Percentiles rank a stretch among this genome's conserved stretches.
Conservation (phyloP, 805 yeast species). For the Pichia scutulata region DNA sequence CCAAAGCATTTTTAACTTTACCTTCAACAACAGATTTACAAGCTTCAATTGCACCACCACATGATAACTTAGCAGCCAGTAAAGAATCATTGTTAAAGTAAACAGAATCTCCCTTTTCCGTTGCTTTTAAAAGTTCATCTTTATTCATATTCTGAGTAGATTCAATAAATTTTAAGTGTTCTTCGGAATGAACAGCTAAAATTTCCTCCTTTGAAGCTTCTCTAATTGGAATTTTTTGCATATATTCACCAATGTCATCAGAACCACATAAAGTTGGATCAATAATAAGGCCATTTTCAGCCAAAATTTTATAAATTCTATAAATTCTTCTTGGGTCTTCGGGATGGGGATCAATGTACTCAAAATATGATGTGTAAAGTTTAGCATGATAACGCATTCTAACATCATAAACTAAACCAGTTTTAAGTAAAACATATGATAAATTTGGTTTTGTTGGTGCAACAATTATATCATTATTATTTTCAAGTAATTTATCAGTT, state of each 20-base stretch:
- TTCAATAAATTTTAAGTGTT: conserved; percentile 68
- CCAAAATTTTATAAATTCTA: conserved; percentile 84
- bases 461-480: conserved; percentile 3
- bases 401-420: conserved; percentile 94
- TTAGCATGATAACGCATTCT: conserved; percentile 97
- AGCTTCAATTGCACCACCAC: conserved; percentile 97
- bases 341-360: conserved; percentile 97
- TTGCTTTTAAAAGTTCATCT: conserved; percentile 68
- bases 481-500: not conserved
- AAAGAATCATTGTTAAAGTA: conserved; percentile 88
- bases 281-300: conserved; percentile 83
- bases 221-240: conserved; percentile 85
- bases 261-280: conserved; percentile 69
- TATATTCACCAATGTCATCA: conserved; percentile 73
- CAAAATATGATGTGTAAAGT: conserved; percentile 83
- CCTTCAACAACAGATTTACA: conserved; percentile 94
- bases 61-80: conserved; percentile 80
- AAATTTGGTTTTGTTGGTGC: conserved; percentile 60
- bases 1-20: conserved; percentile 81
- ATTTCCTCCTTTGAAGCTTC: conserved; percentile 87
- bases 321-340: conserved; percentile 97
- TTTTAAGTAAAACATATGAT: conserved; percentile 68
- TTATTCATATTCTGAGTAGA: conserved; percentile 72
- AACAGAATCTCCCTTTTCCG: conserved; percentile 90
- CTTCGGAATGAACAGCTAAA: conserved; percentile 73